Base-by-base conservation (phyloP, 306 rosid species). In the Pyrus bretschneideri region DNA sequence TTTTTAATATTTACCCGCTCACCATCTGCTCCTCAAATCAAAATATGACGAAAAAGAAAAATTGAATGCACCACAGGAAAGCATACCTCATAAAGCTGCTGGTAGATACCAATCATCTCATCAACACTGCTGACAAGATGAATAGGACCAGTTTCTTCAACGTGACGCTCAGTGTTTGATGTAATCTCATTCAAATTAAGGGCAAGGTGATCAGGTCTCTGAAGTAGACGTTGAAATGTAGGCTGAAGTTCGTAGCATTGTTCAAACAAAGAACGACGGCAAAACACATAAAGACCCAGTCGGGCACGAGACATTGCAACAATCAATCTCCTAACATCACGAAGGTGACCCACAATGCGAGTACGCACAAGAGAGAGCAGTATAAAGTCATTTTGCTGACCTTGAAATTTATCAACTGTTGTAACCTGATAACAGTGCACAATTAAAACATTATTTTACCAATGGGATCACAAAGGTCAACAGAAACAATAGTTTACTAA, bases 301-400 rank as follows among this genome's bases (percentile, higher is more conserved):
- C 97, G 88, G 80, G 99, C 99, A 89, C 96, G 97, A 75, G 99
- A 95, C 99, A 95, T 92, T 72, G 97, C 99, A 74, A 92, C 99
- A 73, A 95, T 90, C 89, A 95, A 87, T 89, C 99, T 95, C 81
- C 99, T 86, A 64, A 95, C 99, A 87, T 92, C 99, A 27, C 99
- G 96, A 55, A 95, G 90, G 84, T 95, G 99, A 87, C 99, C 99
- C 70, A 95, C 99, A 77, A 92, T 88, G 69, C 96, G 91, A 29
- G 99, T 89, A 55, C 99, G 97, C 73, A 89, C 97, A 66, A 95
- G 97, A 62, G 97, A 95, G 46, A 95, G 87, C 89, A 95, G 67
- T 83, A 90, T 92, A 85, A 83, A 95, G 89, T 95, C 99, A 82
- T 95, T 95, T 80, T 95, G 99, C 87, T 95, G 99, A 81, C 99